Evolutionary conservation across 495 filamentous ascomycete species (phyloP).

Genomic region (Daldinia vernicosa): DNA sequence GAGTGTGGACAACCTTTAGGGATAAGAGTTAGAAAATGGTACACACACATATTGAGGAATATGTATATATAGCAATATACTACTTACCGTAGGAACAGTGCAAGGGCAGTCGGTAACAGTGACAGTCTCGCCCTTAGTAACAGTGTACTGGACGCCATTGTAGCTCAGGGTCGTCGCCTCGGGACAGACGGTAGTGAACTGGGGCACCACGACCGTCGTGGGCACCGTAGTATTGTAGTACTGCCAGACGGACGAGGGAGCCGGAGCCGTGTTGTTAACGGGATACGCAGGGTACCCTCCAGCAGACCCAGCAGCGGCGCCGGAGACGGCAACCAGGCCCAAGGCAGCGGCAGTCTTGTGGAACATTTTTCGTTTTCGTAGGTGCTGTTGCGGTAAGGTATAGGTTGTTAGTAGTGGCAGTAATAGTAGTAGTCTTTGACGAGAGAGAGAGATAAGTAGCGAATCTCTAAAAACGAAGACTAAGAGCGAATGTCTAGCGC

Average conservation of each 20-base stretch:
- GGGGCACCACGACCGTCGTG: slow-evolving; percentile 37
- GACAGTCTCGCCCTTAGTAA: slow-evolving; percentile 40
- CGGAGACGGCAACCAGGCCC: slow-evolving; percentile 40
- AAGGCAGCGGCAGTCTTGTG: slow-evolving; percentile 31
- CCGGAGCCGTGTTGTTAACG: slow-evolving; percentile 20
- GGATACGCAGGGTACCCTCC: background rate
- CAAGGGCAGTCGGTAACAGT: slow-evolving; percentile 46
- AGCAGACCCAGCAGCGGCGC: slow-evolving; percentile 31
- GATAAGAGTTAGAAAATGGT: background rate
- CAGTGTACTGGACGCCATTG: slow-evolving; percentile 41
- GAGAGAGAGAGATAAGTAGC: background rate
- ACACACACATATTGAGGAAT: background rate
- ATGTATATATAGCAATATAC: too few species aligned
- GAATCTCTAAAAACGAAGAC: background rate
- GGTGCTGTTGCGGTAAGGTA: slow-evolving; percentile 6
- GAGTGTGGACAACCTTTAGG: slow-evolving; percentile 10
- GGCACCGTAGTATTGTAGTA: slow-evolving; percentile 41
- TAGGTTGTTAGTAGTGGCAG: background rate
- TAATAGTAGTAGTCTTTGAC: slow-evolving; percentile 4
- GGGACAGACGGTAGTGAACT: slow-evolving; percentile 44
- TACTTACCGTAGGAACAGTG: slow-evolving; percentile 44
- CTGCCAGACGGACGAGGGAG: slow-evolving; percentile 31
- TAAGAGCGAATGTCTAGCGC: slow-evolving; percentile 24
- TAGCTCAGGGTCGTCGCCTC: slow-evolving; percentile 41
- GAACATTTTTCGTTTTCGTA: slow-evolving; percentile 30